Conservation (phyloP, 2,329 filamentous ascomycete genomes). For the Endocalyx cinctus region DNA sequence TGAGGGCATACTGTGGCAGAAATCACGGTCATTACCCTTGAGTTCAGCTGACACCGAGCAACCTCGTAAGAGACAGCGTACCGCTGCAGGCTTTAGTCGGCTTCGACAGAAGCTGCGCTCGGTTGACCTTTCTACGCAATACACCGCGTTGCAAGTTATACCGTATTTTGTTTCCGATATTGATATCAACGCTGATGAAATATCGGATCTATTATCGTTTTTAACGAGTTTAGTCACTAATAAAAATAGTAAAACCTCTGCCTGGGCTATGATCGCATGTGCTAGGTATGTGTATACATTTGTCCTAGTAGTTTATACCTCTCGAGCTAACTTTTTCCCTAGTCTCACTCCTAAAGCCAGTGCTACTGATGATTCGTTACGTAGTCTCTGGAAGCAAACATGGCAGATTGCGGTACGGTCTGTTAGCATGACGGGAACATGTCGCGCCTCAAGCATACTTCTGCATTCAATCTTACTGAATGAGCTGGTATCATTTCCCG, state of each 20-base stretch:
- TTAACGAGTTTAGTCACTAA: conserved; percentile 59
- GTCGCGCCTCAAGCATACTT: conserved; percentile 72
- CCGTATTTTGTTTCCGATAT: conserved; percentile 50
- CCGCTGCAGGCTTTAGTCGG: conserved; percentile 38
- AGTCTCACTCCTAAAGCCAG: conserved; percentile 42
- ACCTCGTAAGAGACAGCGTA: conserved; percentile 48
- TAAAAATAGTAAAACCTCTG: conserved; percentile 62
- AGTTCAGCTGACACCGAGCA: conserved; percentile 34
- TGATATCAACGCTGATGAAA: conserved; percentile 44
- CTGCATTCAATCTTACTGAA: conserved; percentile 63
- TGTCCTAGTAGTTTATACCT: conserved; percentile 1
- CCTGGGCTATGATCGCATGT: conserved; percentile 83
- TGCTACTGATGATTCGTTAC: conserved; percentile 36
- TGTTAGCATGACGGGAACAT: conserved; percentile 64
- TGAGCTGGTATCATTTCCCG: conserved; percentile 62
- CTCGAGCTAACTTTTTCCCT: conserved; percentile 8
- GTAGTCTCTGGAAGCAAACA: conserved; percentile 60
- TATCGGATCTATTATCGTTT: conserved; percentile 52
- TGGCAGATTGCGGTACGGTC: conserved; percentile 73
- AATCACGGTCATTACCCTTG: conserved; percentile 15
- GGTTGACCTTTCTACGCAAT: conserved; percentile 36
- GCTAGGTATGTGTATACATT: conserved; percentile 72
- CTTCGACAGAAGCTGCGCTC: conserved; percentile 46
- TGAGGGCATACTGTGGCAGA: conserved; percentile 41
- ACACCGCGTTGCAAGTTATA: conserved; percentile 53